phyloP scores from a whole-genome alignment of 768 basidiomycete species.

The Pholiota microspora region DNA sequence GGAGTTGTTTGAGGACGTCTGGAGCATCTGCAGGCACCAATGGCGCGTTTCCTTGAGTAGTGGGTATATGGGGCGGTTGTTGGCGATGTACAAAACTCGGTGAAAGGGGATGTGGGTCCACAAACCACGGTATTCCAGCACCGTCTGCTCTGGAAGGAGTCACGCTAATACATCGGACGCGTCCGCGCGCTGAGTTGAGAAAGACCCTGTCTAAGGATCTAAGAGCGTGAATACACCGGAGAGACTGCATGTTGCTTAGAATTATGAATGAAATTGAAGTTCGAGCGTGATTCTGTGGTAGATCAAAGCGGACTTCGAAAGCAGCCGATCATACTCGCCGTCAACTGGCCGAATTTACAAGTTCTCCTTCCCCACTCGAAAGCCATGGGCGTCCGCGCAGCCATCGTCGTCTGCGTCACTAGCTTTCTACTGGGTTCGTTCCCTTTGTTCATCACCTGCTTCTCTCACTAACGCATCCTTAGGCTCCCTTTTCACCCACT shows the following conservation, averaged over 20 bases:
- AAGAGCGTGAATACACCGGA: constrained; percentile 1
- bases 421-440: constrained; percentile 75
- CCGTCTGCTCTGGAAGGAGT: constrained; percentile 1
- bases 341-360: neutral
- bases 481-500: constrained; percentile 86
- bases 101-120: constrained; percentile 40
- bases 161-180: constrained; percentile 2
- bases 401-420: constrained; percentile 72
- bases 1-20: constrained; percentile 48
- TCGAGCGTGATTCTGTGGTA: constrained; percentile 2
- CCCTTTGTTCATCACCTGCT: constrained; percentile 4
- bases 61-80: constrained; percentile 25
- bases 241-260: constrained; percentile 9
- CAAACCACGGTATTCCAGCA: constrained; percentile 48
- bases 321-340: constrained; percentile 6
- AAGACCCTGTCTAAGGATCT: constrained; percentile 9
- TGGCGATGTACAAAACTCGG: constrained; percentile 21
- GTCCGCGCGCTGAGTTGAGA: constrained; percentile 2
- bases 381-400: constrained; percentile 68
- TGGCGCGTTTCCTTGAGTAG: constrained; percentile 22
- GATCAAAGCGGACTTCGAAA: constrained; percentile 22
- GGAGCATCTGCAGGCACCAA: constrained; percentile 56
- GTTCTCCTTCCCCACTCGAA: constrained; percentile 5
- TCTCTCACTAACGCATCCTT: constrained; percentile 8
- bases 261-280: constrained; percentile 3